A percentile compares a stretch with the other conserved stretches of the same genome.
Evolutionary conservation across 1,139 yeast genomes (phyloP).

Genomic region (Magnusiomyces fungicola): DNA sequence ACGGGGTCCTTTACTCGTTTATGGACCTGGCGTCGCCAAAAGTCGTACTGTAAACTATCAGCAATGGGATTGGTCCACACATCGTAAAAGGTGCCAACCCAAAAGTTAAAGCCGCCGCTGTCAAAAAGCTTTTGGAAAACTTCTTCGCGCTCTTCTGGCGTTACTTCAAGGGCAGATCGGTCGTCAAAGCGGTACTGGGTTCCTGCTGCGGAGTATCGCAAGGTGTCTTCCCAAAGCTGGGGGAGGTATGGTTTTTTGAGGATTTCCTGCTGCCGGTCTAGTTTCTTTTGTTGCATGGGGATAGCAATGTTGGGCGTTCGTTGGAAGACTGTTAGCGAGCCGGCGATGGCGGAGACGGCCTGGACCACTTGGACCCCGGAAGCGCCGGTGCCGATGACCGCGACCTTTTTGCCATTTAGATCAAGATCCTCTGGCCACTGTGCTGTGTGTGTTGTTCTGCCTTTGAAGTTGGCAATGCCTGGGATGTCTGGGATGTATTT

Average conservation of each 20-base stretch:
- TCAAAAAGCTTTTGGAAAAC: conserved; percentile 21
- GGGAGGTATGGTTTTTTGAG: conserved; percentile 16
- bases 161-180: conserved; percentile 15
- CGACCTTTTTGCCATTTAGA: conserved; percentile 34
- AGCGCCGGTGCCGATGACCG: conserved; percentile 42
- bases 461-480: conserved; percentile 39
- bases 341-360: conserved; percentile 15
- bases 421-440: conserved; percentile 41
- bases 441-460: conserved; percentile 44
- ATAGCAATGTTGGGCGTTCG: conserved; percentile 26
- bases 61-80: conserved; percentile 22
- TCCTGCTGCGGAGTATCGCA: conserved; percentile 25
- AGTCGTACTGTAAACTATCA: conserved; percentile 24
- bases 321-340: conserved; percentile 24
- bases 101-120: conserved; percentile 25
- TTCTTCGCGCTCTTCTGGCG: conserved; percentile 23
- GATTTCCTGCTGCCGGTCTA: conserved; percentile 12
- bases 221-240: conserved; percentile 18
- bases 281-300: conserved; percentile 24
- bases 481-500: conserved; percentile 23
- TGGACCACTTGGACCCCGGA: conserved; percentile 38
- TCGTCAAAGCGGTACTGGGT: conserved; percentile 12
- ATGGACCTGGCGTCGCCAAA: conserved; percentile 25
- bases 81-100: conserved; percentile 27
- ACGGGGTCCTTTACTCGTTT: conserved; percentile 26